phyloP scores from a whole-genome alignment of 192 early-diverging fungal species.

The Mortierella claussenii region DNA sequence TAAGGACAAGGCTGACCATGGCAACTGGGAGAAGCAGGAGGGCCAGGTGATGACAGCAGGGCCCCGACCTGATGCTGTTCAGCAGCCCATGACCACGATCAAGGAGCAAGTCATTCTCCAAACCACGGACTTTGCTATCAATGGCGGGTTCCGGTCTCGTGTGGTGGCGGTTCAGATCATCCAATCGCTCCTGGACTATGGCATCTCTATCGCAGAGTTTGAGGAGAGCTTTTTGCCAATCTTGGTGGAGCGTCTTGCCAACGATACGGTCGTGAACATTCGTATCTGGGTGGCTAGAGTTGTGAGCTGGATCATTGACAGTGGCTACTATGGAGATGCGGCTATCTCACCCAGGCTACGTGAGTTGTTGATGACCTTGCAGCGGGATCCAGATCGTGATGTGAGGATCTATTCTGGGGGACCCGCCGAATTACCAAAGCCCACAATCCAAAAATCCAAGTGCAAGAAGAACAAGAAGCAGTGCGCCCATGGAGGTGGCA shows the following conservation, averaged over 20 bases:
- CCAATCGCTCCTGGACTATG: conserved; percentile 67
- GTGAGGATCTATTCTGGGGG: conserved; percentile 47
- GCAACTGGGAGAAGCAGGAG: neutral
- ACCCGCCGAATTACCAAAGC: conserved; percentile 24
- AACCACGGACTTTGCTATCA: conserved; percentile 32
- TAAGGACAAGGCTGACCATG: neutral
- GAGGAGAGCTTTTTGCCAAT: conserved; percentile 76
- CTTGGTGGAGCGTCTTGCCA: conserved; percentile 62
- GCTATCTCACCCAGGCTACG: conserved; percentile 5
- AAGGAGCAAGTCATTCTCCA: conserved; percentile 37
- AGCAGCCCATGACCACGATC: conserved; percentile 14
- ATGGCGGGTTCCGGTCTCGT: conserved; percentile 46
- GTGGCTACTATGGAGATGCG: conserved; percentile 42
- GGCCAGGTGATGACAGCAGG: neutral
- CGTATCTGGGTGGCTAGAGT: conserved; percentile 76
- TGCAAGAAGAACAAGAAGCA: conserved; percentile 7
- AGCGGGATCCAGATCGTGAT: conserved; percentile 42
- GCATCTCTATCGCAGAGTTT: conserved; percentile 69
- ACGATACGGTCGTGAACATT: conserved; percentile 77
- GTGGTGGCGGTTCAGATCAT: conserved; percentile 71
- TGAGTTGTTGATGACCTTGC: conserved; percentile 12
- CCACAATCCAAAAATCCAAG: conserved; percentile 3
- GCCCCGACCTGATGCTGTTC: neutral
- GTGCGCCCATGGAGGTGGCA: neutral
- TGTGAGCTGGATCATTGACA: conserved; percentile 46